Conservation (phyloP, 2,329 filamentous ascomycete genomes). For the Ophiostoma quercus region DNA sequence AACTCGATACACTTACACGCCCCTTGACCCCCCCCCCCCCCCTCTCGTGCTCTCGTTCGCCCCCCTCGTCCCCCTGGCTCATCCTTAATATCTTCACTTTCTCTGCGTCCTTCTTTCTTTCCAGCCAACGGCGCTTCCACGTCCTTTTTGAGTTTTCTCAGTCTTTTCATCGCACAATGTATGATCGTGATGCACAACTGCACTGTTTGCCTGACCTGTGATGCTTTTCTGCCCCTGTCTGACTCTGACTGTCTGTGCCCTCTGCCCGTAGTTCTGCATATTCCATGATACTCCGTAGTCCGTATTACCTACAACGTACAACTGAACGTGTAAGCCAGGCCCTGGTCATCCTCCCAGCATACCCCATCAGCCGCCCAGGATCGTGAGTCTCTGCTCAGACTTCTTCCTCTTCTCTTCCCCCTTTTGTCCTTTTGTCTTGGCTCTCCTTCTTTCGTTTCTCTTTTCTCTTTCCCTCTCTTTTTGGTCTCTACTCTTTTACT, state of each 20-base stretch:
- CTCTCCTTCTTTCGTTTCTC: constrained; percentile 7
- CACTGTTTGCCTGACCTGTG: not conserved
- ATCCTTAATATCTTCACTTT: not conserved
- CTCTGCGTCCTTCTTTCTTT: not conserved
- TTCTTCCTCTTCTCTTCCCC: constrained; percentile 7
- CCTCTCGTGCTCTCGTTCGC: not conserved
- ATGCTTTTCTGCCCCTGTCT: not conserved
- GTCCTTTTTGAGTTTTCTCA: not conserved
- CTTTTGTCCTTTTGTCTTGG: constrained; percentile 14
- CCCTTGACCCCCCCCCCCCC: constrained; percentile 10
- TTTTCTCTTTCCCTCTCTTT: constrained; percentile 1
- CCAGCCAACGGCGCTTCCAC: not conserved
- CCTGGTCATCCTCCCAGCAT: not conserved
- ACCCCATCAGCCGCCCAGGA: not conserved
- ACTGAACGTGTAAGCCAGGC: not conserved
- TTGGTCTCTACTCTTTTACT: not conserved
- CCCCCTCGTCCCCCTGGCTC: not conserved
- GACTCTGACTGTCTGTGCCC: not conserved
- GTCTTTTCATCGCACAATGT: not conserved
- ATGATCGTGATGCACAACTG: not conserved
- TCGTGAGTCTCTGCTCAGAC: constrained; percentile 1
- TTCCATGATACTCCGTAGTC: not conserved
- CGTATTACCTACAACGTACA: not conserved
- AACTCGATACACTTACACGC: constrained; percentile 10
- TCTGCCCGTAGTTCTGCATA: not conserved